Conservation (phyloP, 2,329 filamentous ascomycete species). For the Curvularia spicifera region DNA sequence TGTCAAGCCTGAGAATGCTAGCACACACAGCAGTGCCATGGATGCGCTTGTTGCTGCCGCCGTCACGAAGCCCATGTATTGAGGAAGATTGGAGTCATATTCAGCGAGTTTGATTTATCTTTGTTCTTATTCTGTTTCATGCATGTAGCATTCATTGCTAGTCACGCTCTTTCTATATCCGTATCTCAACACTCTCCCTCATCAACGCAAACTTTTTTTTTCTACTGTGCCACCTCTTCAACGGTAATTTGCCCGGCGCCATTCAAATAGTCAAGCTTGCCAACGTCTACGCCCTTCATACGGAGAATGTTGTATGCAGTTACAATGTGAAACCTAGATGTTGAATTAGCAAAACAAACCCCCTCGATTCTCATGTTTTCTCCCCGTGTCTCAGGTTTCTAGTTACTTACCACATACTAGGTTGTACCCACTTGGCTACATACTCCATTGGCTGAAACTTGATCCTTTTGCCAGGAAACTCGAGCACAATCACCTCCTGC, state of each 20-base stretch:
- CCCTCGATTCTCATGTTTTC: background rate
- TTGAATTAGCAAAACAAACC: background rate
- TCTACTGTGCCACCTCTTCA: background rate
- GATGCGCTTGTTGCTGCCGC: slow-evolving; percentile 70
- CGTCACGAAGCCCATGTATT: background rate
- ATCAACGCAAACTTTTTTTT: background rate
- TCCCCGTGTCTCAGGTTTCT: background rate
- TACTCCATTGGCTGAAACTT: slow-evolving; percentile 57
- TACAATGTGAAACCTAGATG: slow-evolving; percentile 63
- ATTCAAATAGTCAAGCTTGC: slow-evolving; percentile 64
- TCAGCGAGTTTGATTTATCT: background rate
- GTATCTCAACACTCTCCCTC: background rate
- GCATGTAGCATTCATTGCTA: background rate
- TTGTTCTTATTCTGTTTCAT: background rate
- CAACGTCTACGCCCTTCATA: slow-evolving; percentile 66
- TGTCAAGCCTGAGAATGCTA: slow-evolving; percentile 57
- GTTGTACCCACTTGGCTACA: slow-evolving; percentile 57
- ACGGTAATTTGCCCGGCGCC: slow-evolving; percentile 22
- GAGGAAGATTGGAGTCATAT: background rate
- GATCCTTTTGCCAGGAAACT: slow-evolving; percentile 35
- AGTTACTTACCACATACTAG: slow-evolving; percentile 60
- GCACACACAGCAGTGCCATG: slow-evolving; percentile 69
- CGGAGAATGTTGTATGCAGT: slow-evolving; percentile 68
- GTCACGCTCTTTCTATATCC: background rate
- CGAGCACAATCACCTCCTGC: slow-evolving; percentile 49